Conservation (phyloP, 2,329 filamentous ascomycete genomes). For the Neopestalotiopsis sp. region DNA sequence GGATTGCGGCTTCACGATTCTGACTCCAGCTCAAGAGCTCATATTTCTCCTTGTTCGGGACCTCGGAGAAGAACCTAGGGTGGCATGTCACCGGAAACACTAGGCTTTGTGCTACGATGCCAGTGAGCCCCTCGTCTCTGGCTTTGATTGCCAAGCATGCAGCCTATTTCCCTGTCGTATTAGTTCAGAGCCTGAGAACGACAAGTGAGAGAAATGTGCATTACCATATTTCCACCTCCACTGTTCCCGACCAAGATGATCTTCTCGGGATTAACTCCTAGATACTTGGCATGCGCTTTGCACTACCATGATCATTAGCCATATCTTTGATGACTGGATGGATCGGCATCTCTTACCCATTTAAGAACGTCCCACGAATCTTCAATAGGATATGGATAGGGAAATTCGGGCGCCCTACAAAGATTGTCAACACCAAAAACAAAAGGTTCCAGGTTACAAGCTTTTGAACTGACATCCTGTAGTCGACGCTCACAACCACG, state of each 20-base stretch:
- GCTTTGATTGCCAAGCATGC: slow-evolving; percentile 35
- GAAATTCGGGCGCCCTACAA: slow-evolving; percentile 53
- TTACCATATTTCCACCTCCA: slow-evolving; percentile 52
- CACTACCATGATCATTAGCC: slow-evolving; percentile 38
- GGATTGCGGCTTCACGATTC: slow-evolving; percentile 36
- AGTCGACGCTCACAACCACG: slow-evolving; percentile 43
- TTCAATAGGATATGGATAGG: slow-evolving; percentile 53
- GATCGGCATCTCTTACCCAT: slow-evolving; percentile 37
- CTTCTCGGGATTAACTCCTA: slow-evolving; percentile 37
- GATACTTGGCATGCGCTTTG: slow-evolving; percentile 48
- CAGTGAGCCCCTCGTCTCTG: slow-evolving; percentile 36
- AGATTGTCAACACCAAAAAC: neutral
- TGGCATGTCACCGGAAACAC: slow-evolving; percentile 42
- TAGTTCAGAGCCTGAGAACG: neutral
- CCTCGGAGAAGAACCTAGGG: slow-evolving; percentile 38
- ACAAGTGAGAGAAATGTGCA: slow-evolving; percentile 12
- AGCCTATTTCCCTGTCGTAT: slow-evolving; percentile 24
- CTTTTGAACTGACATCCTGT: slow-evolving; percentile 37
- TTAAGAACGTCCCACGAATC: slow-evolving; percentile 55
- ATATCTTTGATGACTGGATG: slow-evolving; percentile 27
- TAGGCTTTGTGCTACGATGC: slow-evolving; percentile 39
- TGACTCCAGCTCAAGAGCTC: slow-evolving; percentile 41
- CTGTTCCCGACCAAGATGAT: slow-evolving; percentile 54
- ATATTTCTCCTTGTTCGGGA: slow-evolving; percentile 31
- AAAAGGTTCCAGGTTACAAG: neutral